Percentiles rank a stretch among this genome's conserved stretches.
Evolutionary conservation across 176 grass and related monocot species (phyloP).

Genomic region (Neostapfia colusana): DNA sequence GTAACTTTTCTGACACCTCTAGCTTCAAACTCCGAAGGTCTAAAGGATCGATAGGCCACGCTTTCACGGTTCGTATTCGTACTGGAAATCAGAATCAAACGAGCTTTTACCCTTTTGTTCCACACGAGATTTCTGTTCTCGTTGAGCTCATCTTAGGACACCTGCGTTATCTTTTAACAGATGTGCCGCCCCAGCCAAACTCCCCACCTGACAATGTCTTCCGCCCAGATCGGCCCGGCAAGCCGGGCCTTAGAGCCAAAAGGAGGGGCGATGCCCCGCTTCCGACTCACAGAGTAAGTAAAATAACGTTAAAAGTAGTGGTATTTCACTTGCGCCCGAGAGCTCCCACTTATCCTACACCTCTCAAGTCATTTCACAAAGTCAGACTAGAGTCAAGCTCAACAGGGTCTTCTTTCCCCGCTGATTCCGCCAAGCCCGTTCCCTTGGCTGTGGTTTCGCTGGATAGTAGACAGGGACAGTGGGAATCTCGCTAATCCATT

Average conservation of each 20-base stretch:
- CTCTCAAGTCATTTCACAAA: slow-evolving; percentile 1
- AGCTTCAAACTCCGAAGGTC: no score
- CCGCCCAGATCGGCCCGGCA: slow-evolving; percentile 25
- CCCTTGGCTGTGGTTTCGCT: slow-evolving; percentile 30
- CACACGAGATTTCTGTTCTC: slow-evolving; percentile 71
- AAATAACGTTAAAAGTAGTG: slow-evolving; percentile 66
- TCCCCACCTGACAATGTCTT: slow-evolving; percentile 77
- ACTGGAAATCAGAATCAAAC: no score
- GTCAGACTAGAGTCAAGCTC: neutral
- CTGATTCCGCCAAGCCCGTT: slow-evolving; percentile 24
- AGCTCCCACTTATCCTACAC: slow-evolving; percentile 13
- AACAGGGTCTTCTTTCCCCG: neutral
- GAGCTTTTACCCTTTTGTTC: no score
- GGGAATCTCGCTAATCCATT: slow-evolving; percentile 66
- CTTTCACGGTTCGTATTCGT: no score
- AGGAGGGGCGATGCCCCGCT: slow-evolving; percentile 25
- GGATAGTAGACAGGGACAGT: slow-evolving; percentile 40
- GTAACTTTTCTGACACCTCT: no score
- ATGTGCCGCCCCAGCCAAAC: slow-evolving; percentile 61
- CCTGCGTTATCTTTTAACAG: slow-evolving; percentile 65
- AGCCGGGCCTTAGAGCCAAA: neutral
- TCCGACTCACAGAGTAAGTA: slow-evolving; percentile 54
- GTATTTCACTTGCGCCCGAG: slow-evolving; percentile 50
- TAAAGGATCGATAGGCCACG: no score
- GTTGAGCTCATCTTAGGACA: slow-evolving; percentile 72